Percentiles rank a stretch among this genome's conserved stretches.
Conservation (phyloP, 768 basidiomycete species). For the Cubamyces sp. region DNA sequence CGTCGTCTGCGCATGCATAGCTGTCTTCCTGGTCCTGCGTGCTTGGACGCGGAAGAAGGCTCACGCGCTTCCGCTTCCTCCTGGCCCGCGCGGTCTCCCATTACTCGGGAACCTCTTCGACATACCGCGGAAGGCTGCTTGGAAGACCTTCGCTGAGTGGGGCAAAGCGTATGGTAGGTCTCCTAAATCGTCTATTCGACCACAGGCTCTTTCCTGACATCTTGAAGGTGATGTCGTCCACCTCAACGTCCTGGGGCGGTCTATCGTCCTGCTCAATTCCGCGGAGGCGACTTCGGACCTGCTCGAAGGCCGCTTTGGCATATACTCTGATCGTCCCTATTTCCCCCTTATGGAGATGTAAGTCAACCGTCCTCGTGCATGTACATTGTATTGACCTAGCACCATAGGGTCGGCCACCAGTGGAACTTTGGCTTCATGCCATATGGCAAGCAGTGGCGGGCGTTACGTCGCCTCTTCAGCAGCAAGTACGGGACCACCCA, state of each 20-base stretch:
- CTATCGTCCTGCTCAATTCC: too few species aligned
- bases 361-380: background rate
- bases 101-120: slow-evolving; percentile 22
- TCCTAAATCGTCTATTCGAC: too few species aligned
- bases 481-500: slow-evolving; percentile 3
- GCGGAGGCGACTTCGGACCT: too few species aligned
- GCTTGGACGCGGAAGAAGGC: background rate
- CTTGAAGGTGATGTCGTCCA: too few species aligned
- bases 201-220: too few species aligned
- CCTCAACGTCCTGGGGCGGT: too few species aligned
- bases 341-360: slow-evolving; percentile 31
- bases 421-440: slow-evolving; percentile 17
- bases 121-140: slow-evolving; percentile 11
- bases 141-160: slow-evolving; percentile 19
- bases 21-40: background rate
- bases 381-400: background rate
- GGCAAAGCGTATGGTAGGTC: slow-evolving; percentile 15
- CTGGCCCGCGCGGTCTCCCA: slow-evolving; percentile 18
- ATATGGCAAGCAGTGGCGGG: slow-evolving; percentile 13
- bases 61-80: background rate
- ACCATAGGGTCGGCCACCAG: slow-evolving; percentile 6
- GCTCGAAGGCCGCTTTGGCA: slow-evolving; percentile 16
- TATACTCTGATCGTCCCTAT: slow-evolving; percentile 30
- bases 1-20: background rate
- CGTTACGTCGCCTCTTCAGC: slow-evolving; percentile 4